Base-by-base conservation (phyloP, 345 rosid species). In the Gossypium australe region DNA sequence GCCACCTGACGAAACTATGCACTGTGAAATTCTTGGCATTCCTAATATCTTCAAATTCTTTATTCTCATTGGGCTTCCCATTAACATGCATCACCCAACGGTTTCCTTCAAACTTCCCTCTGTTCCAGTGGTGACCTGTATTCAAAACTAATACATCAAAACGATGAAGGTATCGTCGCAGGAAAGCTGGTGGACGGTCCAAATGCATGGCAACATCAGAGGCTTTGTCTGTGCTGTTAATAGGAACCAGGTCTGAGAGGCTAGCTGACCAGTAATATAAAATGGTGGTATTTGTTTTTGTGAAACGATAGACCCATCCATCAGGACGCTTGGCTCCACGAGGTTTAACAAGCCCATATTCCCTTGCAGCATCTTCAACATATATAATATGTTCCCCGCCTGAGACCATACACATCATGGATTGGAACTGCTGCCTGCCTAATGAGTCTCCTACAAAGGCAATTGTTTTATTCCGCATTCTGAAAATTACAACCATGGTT, bases 391-490 rank as follows among this genome's bases (percentile, higher is more conserved):
- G 79, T 84, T 81, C 78, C 17, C 92, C 95, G 18, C 91, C 95
- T 14, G 85, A 84, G 78, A 85, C 88, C 92, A 92, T 87, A 64
- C 97, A 90, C 91, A 90, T 89, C 57, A 92, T 52, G 51, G 95
- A 92, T 20, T 87, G 94, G 78, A 90, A 90, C 71, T 89, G 93
- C 76, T 87, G 91, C 77, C 97, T 84, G 25, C 93, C 95, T 55
- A 92, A 78, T n/a, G 94, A 92, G 80, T 92, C 94, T 79, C 97
- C 94, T 24, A 92, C 70, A 69, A 92, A 90, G n/a, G 94, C 97
- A 65, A 90, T 86, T 7, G 95, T 87, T 86, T 87, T 90, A 82
- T 87, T 82, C 89, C 83, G 85, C 90, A 92, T 86, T 79, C 93
- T 92, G 84, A 24, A 80, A 84, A 29, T 20, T 29, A 29, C 41